Evolutionary conservation across 2,329 filamentous ascomycete genomes (phyloP), one percentile per base, ranked within the genome.

Genomic region (Sporothrix protearum): DNA sequence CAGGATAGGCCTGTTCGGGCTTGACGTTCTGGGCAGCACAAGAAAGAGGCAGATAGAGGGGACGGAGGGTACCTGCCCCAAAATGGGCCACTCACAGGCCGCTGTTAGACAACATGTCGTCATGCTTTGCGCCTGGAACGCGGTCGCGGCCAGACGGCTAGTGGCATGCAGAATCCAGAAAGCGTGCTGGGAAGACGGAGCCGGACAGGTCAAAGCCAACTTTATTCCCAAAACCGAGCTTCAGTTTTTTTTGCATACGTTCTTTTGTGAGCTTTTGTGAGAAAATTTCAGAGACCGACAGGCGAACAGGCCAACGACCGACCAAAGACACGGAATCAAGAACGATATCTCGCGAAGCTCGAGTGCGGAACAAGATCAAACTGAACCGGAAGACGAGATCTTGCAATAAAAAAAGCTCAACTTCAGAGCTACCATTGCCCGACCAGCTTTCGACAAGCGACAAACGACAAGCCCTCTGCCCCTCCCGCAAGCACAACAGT

Each of bases 31-130:
- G 39, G 39, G 39, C 39, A 12, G 14, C 49, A 51, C 33, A 28
- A n/a, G n/a, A n/a, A n/a, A n/a, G n/a, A n/a, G n/a, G n/a, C n/a
- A 45, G 45, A 33, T 22, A 69, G n/a, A 57, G 67, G 68, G 22
- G 47, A 45, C n/a, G 55, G 53, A 49, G 68, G 12, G 36, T 49
- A n/a, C 28, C 19, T 36, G 30, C 36, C 22, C 49, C 42, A 45
- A 47, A 67, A 53, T 51, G 63, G 70, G 39, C 74, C 74, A 75
- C 30, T 74, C 74, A 75, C 39, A 73, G 55, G 70, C 61, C 39
- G 6, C 68, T 19, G 70, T 49, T 8, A 19, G 59, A 47, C 69
- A 68, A 68, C 74, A 75, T 75, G 74, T 75, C 74, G 74, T 75
- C 74, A 75, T 75, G 64, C 59, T 39, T 64, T 57, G 59, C 57